A percentile compares a stretch with the other conserved stretches of the same genome.
phyloP scores from a whole-genome alignment of 2,329 filamentous ascomycete species.

The Cordyceps cateniannulata region DNA sequence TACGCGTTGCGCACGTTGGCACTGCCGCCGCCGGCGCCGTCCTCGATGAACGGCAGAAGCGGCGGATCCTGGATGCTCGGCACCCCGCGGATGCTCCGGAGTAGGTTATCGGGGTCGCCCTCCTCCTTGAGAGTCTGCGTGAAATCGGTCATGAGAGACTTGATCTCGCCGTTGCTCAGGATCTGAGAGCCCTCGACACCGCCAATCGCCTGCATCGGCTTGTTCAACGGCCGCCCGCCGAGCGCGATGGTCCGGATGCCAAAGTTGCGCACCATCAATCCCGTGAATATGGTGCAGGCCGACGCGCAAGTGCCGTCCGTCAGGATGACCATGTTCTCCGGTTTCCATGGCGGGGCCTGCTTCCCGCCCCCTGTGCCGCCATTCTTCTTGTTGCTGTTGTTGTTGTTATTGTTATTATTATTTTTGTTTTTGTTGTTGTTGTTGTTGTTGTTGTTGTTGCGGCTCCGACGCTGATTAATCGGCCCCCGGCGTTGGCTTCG shows the following conservation, averaged over 20 bases:
- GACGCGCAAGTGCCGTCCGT: constrained; percentile 21
- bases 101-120: too few relatives aligned
- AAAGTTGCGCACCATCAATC: constrained; percentile 9
- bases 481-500: too few relatives aligned
- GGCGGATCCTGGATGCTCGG: constrained; percentile 3
- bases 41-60: neutral
- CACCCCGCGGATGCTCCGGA: neutral
- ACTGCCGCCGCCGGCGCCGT: neutral
- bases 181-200: constrained; percentile 50
- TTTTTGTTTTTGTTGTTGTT: neutral
- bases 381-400: too few relatives aligned
- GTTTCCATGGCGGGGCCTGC: neutral
- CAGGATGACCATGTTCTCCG: constrained; percentile 18
- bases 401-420: too few relatives aligned
- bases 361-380: too few relatives aligned
- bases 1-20: constrained; percentile 20
- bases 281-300: constrained; percentile 17
- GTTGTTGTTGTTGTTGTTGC: too few relatives aligned
- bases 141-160: neutral
- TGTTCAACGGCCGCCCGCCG: constrained; percentile 51
- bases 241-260: constrained; percentile 40
- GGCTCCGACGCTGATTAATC: too few relatives aligned
- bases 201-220: constrained; percentile 56
- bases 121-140: too few relatives aligned
- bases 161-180: neutral